phyloP scores from a whole-genome alignment of 768 basidiomycete species.

The Mycena olivaceomarginata region DNA sequence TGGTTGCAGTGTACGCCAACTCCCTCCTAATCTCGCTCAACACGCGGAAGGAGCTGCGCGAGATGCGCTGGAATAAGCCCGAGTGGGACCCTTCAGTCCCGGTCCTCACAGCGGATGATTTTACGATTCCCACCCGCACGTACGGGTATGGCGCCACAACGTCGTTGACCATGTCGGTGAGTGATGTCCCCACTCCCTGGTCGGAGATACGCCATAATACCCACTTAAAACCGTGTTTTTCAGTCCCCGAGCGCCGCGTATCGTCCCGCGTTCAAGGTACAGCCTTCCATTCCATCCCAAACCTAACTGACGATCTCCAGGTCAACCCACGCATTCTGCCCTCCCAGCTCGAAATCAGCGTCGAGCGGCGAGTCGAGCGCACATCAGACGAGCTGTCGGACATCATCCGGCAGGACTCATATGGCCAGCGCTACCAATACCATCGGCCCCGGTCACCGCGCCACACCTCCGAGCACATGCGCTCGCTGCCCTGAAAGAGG shows the following conservation, averaged over 20 bases:
- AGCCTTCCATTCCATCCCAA: not conserved
- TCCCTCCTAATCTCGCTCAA: conserved; percentile 40
- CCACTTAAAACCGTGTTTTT: not conserved
- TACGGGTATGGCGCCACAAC: conserved; percentile 6
- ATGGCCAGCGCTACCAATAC: conserved; percentile 23
- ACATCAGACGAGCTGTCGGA: conserved; percentile 20
- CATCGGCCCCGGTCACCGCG: conserved; percentile 9
- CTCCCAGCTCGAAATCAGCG: conserved; percentile 19
- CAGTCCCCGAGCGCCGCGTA: conserved; percentile 10
- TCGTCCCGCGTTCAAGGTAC: conserved; percentile 32
- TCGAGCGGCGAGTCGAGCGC: conserved; percentile 17
- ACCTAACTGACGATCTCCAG: not conserved
- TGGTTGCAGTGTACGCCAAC: conserved; percentile 38
- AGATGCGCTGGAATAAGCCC: conserved; percentile 25
- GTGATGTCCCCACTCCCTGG: not conserved
- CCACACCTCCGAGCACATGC: not conserved
- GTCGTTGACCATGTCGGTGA: conserved; percentile 18
- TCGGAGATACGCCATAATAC: not conserved
- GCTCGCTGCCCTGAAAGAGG: not conserved
- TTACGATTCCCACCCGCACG: conserved; percentile 18
- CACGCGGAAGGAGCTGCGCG: conserved; percentile 33
- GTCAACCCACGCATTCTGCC: conserved; percentile 19
- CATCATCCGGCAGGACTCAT: not conserved
- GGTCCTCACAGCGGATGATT: conserved; percentile 12
- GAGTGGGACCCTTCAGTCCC: conserved; percentile 21